Percentiles rank a stretch among this genome's conserved stretches.
Conservation (phyloP, 345 rosid species). For the Ceriops tagal region DNA sequence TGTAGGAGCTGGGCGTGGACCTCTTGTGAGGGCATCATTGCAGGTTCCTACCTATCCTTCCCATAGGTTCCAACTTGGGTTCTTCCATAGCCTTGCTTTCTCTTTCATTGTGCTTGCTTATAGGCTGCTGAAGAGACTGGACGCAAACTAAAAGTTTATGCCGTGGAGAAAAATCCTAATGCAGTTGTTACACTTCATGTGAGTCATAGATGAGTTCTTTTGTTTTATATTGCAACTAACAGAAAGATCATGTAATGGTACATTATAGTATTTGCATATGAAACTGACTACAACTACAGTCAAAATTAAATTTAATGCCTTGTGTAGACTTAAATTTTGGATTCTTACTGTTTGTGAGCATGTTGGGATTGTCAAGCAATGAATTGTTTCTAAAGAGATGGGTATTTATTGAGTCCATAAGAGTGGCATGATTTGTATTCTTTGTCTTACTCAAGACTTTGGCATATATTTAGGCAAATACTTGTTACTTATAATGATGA, state of each 20-base stretch:
- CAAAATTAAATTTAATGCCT: neutral
- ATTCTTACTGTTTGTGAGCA: no score
- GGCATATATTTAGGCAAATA: neutral
- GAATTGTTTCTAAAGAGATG: no score
- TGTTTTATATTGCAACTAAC: neutral
- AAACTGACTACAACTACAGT: neutral
- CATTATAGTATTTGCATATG: neutral
- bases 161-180: constrained; percentile 98
- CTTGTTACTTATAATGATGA: neutral
- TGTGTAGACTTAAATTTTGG: neutral
- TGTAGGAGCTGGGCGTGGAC: constrained; percentile 99
- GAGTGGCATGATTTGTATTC: neutral
- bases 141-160: constrained; percentile 76
- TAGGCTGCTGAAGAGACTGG: constrained; percentile 98
- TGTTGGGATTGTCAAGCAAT: no score
- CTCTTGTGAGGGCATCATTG: constrained; percentile 95
- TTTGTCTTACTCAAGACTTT: no score
- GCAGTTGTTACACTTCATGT: constrained; percentile 98
- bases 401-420: no score
- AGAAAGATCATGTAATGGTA: neutral
- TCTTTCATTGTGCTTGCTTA: constrained; percentile 20
- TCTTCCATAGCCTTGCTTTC: constrained; percentile 6
- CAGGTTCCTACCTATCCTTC: constrained; percentile 52
- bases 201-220: constrained; percentile 30
- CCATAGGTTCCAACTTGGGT: constrained; percentile 17